Base-by-base conservation (phyloP, 1,139 yeast genomes). In the Hansenula sp. region DNA sequence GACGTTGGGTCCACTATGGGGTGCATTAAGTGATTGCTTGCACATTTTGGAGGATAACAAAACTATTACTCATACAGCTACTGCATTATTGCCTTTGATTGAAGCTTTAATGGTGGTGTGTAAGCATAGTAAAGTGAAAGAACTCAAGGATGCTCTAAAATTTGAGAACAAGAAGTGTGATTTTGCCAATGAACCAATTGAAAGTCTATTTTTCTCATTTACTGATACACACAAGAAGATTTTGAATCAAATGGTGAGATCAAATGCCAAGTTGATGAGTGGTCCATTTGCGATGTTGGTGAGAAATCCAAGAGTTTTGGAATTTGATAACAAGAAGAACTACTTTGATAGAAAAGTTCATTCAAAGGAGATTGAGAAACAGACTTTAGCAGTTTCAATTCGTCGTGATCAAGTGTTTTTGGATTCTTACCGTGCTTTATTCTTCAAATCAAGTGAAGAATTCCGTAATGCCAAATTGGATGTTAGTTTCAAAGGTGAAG, bases 71-170 rank as follows among this genome's bases (percentile, higher is more conserved):
- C 82, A 82, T 46, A 77, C 88, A 37, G 92, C 96, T 1, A 85
- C 95, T 1, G 84, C 89, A 1, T 65, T 90, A 30, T 68, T 92
- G 25, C 97, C 97, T 0, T 63, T 88, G 46, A 89, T 92, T 50
- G 98, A 92, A 60, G 82, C 97, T 0, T 68, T 92, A 46, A 88
- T 92, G 96, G 96, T 90, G 42, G 94, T 92, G 30, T 89, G 96
- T 65, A 90, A 89, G 57, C 95, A 88, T 57, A 80, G 90, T 51
- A 79, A 82, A 50, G 82, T 82, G 6, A 76, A 77, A 44, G 88
- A 83, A 29, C 56, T 79, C 34, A 77, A 74, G 51, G 89, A 79
- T 50, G 75, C 71, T 13, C 62, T 78, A 47, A 75, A 75, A 50
- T 79, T 75, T 53, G 84, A 81, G 52, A 79, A 72, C 27, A 72